These are phyloP conservation scores for Metschnikowia continentalis DNA, from an alignment of 805 yeast species.

Conservation along the genomic window DNA sequence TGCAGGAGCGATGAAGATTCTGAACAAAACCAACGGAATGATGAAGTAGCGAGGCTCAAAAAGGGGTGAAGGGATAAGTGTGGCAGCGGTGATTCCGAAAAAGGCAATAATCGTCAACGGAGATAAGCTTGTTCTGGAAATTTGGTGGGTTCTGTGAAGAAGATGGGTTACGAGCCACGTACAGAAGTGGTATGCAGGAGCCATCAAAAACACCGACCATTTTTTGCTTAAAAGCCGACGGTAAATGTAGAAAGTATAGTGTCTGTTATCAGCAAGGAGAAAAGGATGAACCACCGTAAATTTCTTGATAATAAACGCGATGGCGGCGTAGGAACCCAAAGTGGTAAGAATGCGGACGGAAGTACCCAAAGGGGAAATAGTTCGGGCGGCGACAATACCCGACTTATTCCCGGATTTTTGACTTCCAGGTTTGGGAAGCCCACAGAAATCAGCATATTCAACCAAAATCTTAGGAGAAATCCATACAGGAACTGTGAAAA, in stretches of 20 bases:
- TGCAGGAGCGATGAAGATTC: slow-evolving; percentile 43
- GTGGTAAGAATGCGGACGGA: not conserved
- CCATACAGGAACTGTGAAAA: slow-evolving; percentile 79
- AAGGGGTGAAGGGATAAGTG: slow-evolving; percentile 84
- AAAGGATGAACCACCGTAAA: slow-evolving; percentile 86
- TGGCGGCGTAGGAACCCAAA: slow-evolving; percentile 17
- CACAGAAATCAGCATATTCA: slow-evolving; percentile 33
- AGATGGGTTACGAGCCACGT: slow-evolving; percentile 26
- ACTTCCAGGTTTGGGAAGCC: not conserved
- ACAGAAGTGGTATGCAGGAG: slow-evolving; percentile 70
- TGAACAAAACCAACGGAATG: slow-evolving; percentile 72
- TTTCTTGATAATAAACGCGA: slow-evolving; percentile 47
- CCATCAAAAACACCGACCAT: slow-evolving; percentile 44
- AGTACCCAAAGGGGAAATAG: too few species aligned
- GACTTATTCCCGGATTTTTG: too few species aligned
- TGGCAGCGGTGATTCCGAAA: slow-evolving; percentile 48
- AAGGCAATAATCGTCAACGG: slow-evolving; percentile 47
- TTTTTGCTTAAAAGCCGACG: slow-evolving; percentile 54
- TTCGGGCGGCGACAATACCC: too few species aligned
- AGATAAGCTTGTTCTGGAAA: slow-evolving; percentile 16
- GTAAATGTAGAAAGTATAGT: slow-evolving; percentile 85
- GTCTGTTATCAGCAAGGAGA: slow-evolving; percentile 89
- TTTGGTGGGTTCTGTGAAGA: not conserved
- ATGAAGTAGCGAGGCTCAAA: slow-evolving; percentile 93
- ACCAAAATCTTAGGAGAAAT: slow-evolving; percentile 39